Base-by-base conservation (phyloP, 2,329 filamentous ascomycete genomes). In the Orbilia quercus region DNA sequence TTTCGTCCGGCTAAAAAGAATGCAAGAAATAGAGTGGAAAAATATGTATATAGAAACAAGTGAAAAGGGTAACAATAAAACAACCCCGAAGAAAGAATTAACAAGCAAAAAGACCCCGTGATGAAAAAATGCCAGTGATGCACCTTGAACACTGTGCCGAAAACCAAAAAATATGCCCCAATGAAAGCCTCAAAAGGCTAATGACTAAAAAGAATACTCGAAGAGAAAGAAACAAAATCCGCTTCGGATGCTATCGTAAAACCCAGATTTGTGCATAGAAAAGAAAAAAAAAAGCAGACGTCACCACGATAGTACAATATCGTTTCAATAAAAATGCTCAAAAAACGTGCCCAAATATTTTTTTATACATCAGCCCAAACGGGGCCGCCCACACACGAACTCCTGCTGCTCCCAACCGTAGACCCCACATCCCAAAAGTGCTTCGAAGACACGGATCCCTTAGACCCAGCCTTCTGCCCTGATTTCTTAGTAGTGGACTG, bases 401-500 rank as follows among this genome's bases (percentile, higher is more conserved):
- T 75, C 62, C 75, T 75, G 28, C 66, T 75, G 36, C 77, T 77
- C 12, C 76, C 76, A 42, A 78, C 77, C 16, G 74, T 76, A 4
- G 76, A 76, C 1, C 75, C 76, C 51, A 78, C 76, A 57, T 77
- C 76, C 77, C 77, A 78, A 69, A 77, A 78, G 47, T 72, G 67
- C 22, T 69, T 72, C 18, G 66, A 67, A 6, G 48, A 51, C 38
- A 44, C 64, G 50, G 45, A 69, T 71, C 57, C 66, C 70, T 71
- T 75, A 23, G 67, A 70, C 31, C 25, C 11, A 38, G 58, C 65
- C 57, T 89, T 77, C 88, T 91, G 58, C 86, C 85, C 84, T 40
- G 87, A 88, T 77, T 89, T 88, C 79, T 90, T 89, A 6, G 91
- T 91, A 80, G 91, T 72, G 16, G 67, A 96, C 81, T 96, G 91